A percentile compares a stretch with the other conserved stretches of the same genome.
These are phyloP conservation scores for Rubia tinctorum DNA, from an alignment of 305 asterid genomes.

Conservation along the genomic window DNA sequence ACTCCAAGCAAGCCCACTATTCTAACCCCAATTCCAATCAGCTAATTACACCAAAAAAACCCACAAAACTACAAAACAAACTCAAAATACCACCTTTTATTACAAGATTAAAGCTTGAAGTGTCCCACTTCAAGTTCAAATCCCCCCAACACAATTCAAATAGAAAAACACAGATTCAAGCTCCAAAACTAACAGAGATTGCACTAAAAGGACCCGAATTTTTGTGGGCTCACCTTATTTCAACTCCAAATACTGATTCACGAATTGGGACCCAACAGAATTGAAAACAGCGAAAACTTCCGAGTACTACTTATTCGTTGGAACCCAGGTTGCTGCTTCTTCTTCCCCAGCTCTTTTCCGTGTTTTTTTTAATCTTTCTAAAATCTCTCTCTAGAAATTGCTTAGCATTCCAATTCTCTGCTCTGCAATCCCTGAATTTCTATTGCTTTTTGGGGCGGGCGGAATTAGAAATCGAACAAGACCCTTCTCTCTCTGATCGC, in stretches of 20 bases:
- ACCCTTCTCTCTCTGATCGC: slow-evolving; percentile 43
- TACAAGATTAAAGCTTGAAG: slow-evolving; percentile 55
- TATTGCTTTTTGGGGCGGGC: background rate
- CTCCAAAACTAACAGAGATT: slow-evolving; percentile 29
- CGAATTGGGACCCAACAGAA: slow-evolving; percentile 21
- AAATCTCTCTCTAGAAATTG: slow-evolving; percentile 14
- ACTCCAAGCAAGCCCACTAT: slow-evolving; percentile 50
- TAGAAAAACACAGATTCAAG: slow-evolving; percentile 31
- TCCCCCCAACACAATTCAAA: slow-evolving; percentile 46
- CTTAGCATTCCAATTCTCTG: background rate
- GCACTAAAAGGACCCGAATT: slow-evolving; percentile 15
- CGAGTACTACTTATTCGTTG: slow-evolving; percentile 30
- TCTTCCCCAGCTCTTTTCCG: slow-evolving; percentile 32
- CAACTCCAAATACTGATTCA: slow-evolving; percentile 31
- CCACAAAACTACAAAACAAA: slow-evolving; percentile 37
- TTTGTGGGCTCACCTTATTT: slow-evolving; percentile 38
- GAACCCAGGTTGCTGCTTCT: slow-evolving; percentile 37
- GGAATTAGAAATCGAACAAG: slow-evolving; percentile 42
- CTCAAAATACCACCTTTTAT: slow-evolving; percentile 51
- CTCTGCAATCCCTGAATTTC: slow-evolving; percentile 7
- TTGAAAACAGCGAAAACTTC: slow-evolving; percentile 5
- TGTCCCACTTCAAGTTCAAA: slow-evolving; percentile 68
- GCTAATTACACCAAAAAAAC: slow-evolving; percentile 20
- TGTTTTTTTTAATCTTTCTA: slow-evolving; percentile 19
- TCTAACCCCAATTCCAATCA: slow-evolving; percentile 27